phyloP scores from a whole-genome alignment of 1,284 basidiomycete genomes.

The Cryptococcus sp. region DNA sequence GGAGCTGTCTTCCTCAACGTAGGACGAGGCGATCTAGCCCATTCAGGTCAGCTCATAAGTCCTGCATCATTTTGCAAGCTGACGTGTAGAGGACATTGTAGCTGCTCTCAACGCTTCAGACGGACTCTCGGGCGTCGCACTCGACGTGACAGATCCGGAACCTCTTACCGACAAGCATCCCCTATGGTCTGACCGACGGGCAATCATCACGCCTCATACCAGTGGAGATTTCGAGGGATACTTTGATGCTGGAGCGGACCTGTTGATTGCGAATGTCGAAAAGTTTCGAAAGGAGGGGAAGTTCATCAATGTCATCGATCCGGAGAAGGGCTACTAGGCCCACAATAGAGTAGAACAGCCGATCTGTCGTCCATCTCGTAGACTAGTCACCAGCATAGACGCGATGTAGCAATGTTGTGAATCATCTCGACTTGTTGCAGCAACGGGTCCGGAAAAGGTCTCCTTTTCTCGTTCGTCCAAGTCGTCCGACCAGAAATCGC shows the following conservation, averaged over 20 bases:
- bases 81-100: slow-evolving; percentile 31
- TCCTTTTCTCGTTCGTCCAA: too few species aligned
- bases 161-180: slow-evolving; percentile 39
- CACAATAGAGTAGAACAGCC: too few species aligned
- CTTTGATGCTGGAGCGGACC: slow-evolving; percentile 34
- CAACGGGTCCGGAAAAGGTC: too few species aligned
- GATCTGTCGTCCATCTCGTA: too few species aligned
- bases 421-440: too few species aligned
- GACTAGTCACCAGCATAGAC: too few species aligned
- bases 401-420: too few species aligned
- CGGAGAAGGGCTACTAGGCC: slow-evolving; percentile 41
- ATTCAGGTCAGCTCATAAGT: slow-evolving; percentile 28
- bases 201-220: slow-evolving; percentile 42
- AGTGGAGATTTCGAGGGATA: slow-evolving; percentile 37
- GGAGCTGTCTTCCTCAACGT: slow-evolving; percentile 44
- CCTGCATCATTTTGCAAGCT: neutral
- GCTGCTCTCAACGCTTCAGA: slow-evolving; percentile 21
- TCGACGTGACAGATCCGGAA: slow-evolving; percentile 48
- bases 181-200: slow-evolving; percentile 37
- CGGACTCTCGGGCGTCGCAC: slow-evolving; percentile 30
- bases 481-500: too few species aligned
- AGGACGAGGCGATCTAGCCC: slow-evolving; percentile 42
- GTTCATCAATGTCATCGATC: slow-evolving; percentile 39
- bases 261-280: slow-evolving; percentile 45
- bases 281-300: slow-evolving; percentile 27